Percentiles rank a stretch among this genome's conserved stretches.
phyloP scores from a whole-genome alignment of 2,329 filamentous ascomycete species.

The Chaetomiaceae sp. region DNA sequence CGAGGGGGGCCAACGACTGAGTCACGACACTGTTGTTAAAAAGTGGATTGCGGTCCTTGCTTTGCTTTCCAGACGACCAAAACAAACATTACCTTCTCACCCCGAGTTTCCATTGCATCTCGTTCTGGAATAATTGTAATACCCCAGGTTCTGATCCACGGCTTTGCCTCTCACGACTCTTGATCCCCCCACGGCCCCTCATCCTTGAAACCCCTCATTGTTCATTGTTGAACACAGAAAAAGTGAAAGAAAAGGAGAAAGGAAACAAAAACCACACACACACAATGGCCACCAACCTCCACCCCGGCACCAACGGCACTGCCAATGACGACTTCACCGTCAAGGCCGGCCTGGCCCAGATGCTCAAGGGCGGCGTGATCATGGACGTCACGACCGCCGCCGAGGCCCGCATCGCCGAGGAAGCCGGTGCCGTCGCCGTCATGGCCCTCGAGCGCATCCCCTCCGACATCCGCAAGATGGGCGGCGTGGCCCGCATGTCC shows the following conservation, averaged over 20 bases:
- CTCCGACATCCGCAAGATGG: constrained; percentile 87
- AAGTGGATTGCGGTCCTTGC: not conserved
- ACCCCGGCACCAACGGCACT: constrained; percentile 1
- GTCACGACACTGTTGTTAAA: constrained; percentile 6
- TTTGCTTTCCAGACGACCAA: not conserved
- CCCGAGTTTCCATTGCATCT: not conserved
- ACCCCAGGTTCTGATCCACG: too few species aligned
- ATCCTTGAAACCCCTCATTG: too few species aligned
- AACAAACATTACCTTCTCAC: not conserved
- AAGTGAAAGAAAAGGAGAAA: not conserved
- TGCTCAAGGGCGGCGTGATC: constrained; percentile 98
- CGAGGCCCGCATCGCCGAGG: constrained; percentile 94
- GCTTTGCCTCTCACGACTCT: too few species aligned
- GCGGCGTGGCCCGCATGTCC: constrained; percentile 94
- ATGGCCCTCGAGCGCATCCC: constrained; percentile 98
- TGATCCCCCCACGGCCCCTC: too few species aligned
- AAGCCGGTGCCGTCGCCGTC: constrained; percentile 91
- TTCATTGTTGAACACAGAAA: too few species aligned
- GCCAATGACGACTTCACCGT: constrained; percentile 61
- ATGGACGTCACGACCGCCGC: constrained; percentile 97
- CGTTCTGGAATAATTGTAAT: too few species aligned
- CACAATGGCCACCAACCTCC: constrained; percentile 12
- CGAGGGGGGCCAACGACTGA: constrained; percentile 8
- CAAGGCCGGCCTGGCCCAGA: constrained; percentile 93
- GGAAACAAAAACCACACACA: too few species aligned